Percentiles rank a stretch among this genome's conserved stretches.
Evolutionary conservation across 306 rosid species (phyloP).

Genomic region (Quercus cerris): DNA sequence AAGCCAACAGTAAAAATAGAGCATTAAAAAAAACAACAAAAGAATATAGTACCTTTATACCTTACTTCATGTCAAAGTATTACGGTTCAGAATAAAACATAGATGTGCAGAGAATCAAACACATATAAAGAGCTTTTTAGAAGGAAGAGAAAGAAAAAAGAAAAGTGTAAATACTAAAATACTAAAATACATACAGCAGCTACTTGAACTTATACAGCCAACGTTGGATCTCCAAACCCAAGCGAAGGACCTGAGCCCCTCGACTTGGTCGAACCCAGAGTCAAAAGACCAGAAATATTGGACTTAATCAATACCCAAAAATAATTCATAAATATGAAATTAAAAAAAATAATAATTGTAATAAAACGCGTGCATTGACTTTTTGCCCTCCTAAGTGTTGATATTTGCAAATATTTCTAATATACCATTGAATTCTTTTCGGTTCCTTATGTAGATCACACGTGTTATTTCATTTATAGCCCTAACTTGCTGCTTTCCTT

Average conservation of each 20-base stretch:
- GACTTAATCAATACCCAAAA: not conserved
- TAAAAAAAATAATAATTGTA: not conserved
- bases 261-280: slow-evolving; percentile 45
- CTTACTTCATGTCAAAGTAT: not conserved
- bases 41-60: slow-evolving; percentile 38
- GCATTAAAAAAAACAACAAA: not conserved
- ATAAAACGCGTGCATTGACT: not conserved
- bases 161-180: no score
- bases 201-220: not conserved
- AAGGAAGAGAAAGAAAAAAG: not conserved
- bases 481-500: no score
- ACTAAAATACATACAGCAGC: not conserved
- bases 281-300: not conserved
- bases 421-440: not conserved
- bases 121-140: slow-evolving; percentile 11
- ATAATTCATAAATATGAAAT: not conserved
- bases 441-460: not conserved
- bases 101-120: not conserved
- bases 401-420: not conserved
- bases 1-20: not conserved
- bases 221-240: slow-evolving; percentile 53
- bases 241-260: slow-evolving; percentile 62
- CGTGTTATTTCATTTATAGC: no score
- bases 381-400: not conserved
- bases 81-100: not conserved